phyloP scores from a whole-genome alignment of 2,329 filamentous ascomycete species.

The Ophiostoma populinum region DNA sequence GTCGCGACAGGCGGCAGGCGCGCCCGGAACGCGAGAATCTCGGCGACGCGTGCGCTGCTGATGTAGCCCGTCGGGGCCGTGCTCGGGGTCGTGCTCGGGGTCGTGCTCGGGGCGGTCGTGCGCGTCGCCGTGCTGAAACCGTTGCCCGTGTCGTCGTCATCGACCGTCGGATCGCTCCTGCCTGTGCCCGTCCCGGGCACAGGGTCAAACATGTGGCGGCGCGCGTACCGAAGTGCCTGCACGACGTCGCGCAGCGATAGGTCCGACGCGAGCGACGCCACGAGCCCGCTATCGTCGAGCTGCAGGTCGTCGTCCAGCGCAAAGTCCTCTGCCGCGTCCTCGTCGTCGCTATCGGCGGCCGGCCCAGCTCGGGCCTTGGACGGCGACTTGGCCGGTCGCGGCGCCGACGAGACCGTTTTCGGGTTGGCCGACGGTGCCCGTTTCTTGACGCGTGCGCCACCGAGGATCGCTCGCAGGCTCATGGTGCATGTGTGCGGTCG shows the following conservation, averaged over 20 bases:
- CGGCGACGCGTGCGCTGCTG: conserved; percentile 30
- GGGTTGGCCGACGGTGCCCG: conserved; percentile 1
- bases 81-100: background rate
- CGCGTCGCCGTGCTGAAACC: too few relatives aligned
- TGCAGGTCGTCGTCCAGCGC: conserved; percentile 17
- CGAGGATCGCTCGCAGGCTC: conserved; percentile 13
- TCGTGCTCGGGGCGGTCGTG: too few relatives aligned
- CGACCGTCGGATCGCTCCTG: too few relatives aligned
- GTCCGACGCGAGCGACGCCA: conserved; percentile 35
- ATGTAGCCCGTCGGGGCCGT: conserved; percentile 5
- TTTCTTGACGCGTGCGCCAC: conserved; percentile 12
- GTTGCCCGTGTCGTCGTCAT: too few relatives aligned
- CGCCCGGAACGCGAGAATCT: conserved; percentile 43
- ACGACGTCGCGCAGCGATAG: conserved; percentile 41
- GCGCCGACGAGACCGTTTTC: background rate
- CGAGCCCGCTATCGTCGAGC: conserved; percentile 43
- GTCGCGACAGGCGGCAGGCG: conserved; percentile 47
- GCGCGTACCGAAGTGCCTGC: conserved; percentile 47
- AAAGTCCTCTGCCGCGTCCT: conserved; percentile 15
- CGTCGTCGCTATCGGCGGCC: conserved; percentile 10
- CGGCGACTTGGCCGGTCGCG: background rate
- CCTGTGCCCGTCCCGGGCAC: conserved; percentile 26
- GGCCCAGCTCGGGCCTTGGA: background rate
- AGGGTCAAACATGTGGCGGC: conserved; percentile 42
- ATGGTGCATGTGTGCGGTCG: conserved; percentile 5